A percentile compares a stretch with the other conserved stretches of the same genome.
These are phyloP conservation scores for Rehmannia glutinosa DNA, from an alignment of 257 asterid species.

Conservation along the genomic window DNA sequence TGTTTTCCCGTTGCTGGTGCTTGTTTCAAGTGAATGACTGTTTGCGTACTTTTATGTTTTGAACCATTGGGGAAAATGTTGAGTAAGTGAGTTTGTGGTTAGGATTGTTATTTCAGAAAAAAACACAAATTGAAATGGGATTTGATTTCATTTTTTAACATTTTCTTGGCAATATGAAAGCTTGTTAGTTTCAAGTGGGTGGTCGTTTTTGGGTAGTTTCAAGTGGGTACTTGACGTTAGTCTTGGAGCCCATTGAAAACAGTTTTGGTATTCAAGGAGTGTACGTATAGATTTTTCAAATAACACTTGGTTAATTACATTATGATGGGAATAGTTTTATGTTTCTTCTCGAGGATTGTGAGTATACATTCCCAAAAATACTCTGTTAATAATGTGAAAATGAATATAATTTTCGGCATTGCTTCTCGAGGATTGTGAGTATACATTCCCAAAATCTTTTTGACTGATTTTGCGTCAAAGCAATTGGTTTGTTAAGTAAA, in stretches of 20 bases:
- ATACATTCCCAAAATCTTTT: neutral
- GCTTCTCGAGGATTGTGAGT: too few relatives aligned
- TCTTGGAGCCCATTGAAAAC: neutral
- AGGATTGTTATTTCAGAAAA: neutral
- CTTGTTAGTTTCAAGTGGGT: neutral
- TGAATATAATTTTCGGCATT: neutral
- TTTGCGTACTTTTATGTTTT: neutral
- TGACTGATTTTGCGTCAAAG: neutral
- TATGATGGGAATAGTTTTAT: neutral
- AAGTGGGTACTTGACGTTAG: neutral
- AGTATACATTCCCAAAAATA: neutral
- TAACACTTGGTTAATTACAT: neutral
- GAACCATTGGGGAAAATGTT: neutral
- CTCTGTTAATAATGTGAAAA: neutral
- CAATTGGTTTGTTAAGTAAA: neutral
- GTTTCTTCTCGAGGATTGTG: neutral
- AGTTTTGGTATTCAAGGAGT: neutral
- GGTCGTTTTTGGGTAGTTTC: neutral
- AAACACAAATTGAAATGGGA: neutral
- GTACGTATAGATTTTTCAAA: neutral
- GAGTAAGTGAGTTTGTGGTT: neutral
- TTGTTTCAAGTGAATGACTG: constrained; percentile 1
- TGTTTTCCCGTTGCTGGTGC: constrained; percentile 1
- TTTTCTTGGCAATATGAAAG: neutral
- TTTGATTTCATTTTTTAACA: neutral